Evolutionary conservation across 176 grass and related monocot species (phyloP).

Genomic region (Aegilops longissima): DNA sequence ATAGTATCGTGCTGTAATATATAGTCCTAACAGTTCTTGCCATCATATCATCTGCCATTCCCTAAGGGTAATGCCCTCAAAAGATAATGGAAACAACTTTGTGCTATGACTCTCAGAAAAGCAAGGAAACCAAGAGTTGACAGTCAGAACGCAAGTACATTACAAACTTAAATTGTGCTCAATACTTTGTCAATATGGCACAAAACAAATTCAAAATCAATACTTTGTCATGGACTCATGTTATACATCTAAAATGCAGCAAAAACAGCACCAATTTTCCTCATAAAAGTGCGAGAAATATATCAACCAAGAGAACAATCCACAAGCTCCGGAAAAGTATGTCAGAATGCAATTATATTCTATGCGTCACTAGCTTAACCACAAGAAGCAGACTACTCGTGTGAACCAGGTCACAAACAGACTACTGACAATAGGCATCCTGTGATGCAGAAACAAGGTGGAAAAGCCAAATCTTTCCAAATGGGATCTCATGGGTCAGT

Average conservation of each 20-base stretch:
- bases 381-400: neutral
- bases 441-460: neutral
- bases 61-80: neutral
- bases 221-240: neutral
- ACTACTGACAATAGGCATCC: neutral
- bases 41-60: conserved; percentile 2
- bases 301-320: neutral
- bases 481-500: neutral
- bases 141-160: neutral
- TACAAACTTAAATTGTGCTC: neutral
- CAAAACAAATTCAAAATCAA: neutral
- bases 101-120: neutral
- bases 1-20: neutral
- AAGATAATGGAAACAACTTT: neutral
- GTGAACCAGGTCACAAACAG: neutral
- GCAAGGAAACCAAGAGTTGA: neutral
- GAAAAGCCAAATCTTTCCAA: neutral
- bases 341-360: neutral
- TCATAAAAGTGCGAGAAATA: neutral
- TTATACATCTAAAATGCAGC: neutral
- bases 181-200: neutral
- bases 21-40: neutral
- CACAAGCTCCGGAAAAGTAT: neutral
- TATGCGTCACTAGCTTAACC: neutral
- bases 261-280: neutral